A percentile compares a stretch with the other conserved stretches of the same genome.
phyloP scores from a whole-genome alignment of 257 asterid species.

The Gentiana straminea region DNA sequence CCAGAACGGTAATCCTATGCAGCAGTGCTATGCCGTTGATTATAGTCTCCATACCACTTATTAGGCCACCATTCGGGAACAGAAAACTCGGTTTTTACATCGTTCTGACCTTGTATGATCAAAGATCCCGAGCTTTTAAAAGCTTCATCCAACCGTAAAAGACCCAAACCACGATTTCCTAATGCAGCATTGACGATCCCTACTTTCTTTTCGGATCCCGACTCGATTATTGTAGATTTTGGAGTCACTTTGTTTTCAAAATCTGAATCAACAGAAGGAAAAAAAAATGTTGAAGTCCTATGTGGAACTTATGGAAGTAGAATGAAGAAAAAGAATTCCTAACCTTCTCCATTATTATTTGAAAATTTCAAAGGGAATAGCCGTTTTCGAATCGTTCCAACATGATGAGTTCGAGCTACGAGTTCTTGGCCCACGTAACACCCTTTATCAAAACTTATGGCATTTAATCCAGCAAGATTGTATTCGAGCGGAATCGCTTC shows the following conservation, averaged over 20 bases:
- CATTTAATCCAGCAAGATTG: conserved; percentile 74
- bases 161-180: conserved; percentile 65
- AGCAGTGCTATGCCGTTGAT: conserved; percentile 23
- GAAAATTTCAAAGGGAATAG: conserved; percentile 60
- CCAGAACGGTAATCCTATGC: conserved; percentile 14
- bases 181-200: conserved; percentile 68
- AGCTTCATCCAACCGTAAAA: conserved; percentile 54
- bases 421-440: conserved; percentile 94
- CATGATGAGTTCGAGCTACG: conserved; percentile 82
- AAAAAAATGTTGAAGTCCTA: neutral
- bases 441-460: conserved; percentile 89
- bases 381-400: conserved; percentile 80
- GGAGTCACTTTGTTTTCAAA: conserved; percentile 49
- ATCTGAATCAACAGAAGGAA: conserved; percentile 25
- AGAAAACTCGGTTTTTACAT: conserved; percentile 41
- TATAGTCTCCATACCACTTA: conserved; percentile 47
- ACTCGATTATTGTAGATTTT: conserved; percentile 43
- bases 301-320: neutral
- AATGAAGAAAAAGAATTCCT: conserved; percentile 1
- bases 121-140: conserved; percentile 32
- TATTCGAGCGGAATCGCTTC: conserved; percentile 88
- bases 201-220: conserved; percentile 41
- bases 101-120: conserved; percentile 45
- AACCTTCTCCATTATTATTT: conserved; percentile 45
- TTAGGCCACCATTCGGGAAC: conserved; percentile 90